Evolutionary conservation across 2,329 filamentous ascomycete genomes (phyloP).

Genomic region (Talaromyces sp.): DNA sequence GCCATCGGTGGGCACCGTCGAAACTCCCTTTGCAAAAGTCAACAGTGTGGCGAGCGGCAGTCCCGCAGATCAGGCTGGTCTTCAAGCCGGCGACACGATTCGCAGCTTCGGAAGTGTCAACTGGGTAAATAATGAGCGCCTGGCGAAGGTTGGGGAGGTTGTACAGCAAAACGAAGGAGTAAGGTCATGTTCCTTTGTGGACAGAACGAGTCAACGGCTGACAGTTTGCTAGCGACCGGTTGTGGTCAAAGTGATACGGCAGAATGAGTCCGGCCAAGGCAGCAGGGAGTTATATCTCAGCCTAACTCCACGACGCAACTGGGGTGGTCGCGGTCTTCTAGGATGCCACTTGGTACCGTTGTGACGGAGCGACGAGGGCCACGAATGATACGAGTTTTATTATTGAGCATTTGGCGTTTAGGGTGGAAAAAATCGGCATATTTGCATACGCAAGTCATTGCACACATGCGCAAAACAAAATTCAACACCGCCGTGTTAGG

Average conservation of each 20-base stretch:
- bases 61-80: conserved; percentile 75
- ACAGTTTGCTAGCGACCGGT: conserved; percentile 55
- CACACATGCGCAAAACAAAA: background rate
- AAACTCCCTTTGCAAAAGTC: conserved; percentile 78
- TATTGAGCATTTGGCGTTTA: background rate
- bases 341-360: conserved; percentile 86
- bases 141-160: conserved; percentile 80
- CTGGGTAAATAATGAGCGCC: conserved; percentile 75
- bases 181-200: conserved; percentile 33
- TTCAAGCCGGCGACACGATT: conserved; percentile 75
- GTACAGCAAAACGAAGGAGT: conserved; percentile 88
- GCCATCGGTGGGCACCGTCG: conserved; percentile 33
- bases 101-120: conserved; percentile 81
- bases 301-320: conserved; percentile 71
- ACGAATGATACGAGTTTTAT: background rate
- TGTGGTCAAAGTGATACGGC: conserved; percentile 60
- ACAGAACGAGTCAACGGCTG: background rate
- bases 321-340: conserved; percentile 84
- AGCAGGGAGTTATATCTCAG: conserved; percentile 59
- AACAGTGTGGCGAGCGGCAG: conserved; percentile 74
- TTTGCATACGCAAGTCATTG: background rate
- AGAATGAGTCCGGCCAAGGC: conserved; percentile 40
- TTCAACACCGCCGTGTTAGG: background rate
- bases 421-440: background rate
- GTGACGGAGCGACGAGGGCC: conserved; percentile 37